Evolutionary conservation across 2,329 filamentous ascomycete species (phyloP).

Genomic region (Hymenoscyphus albidus): DNA sequence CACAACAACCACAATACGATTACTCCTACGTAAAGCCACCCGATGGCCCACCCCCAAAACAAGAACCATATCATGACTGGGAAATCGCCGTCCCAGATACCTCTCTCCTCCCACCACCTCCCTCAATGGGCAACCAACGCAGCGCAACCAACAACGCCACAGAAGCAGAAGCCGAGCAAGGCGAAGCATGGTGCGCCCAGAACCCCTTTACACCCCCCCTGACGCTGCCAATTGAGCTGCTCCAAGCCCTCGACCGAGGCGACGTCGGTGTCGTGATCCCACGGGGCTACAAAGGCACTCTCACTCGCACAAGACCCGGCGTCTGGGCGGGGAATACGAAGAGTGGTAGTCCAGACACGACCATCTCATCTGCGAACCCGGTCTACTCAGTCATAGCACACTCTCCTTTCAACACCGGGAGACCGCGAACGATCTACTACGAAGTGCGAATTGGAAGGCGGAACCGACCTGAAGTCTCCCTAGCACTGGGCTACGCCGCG

Average conservation of each 20-base stretch:
- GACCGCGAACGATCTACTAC: conserved; percentile 62
- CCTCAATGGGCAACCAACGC: conserved; percentile 59
- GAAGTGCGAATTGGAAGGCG: conserved; percentile 57
- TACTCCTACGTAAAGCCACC: conserved; percentile 12
- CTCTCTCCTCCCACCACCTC: conserved; percentile 67
- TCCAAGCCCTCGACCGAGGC: conserved; percentile 46
- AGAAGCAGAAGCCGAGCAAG: conserved; percentile 58
- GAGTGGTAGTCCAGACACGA: conserved; percentile 52
- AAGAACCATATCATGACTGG: conserved; percentile 60
- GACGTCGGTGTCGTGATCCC: conserved; percentile 55
- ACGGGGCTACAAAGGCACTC: conserved; percentile 43
- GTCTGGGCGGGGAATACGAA: conserved; percentile 47
- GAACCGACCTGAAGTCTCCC: conserved; percentile 40
- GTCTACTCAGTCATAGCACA: conserved; percentile 61
- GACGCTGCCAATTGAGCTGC: conserved; percentile 44
- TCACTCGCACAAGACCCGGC: conserved; percentile 46
- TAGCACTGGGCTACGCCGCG: conserved; percentile 68
- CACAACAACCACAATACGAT: conserved; percentile 9
- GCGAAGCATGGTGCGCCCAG: conserved; percentile 59
- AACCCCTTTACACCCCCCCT: conserved; percentile 57
- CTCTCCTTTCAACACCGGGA: conserved; percentile 46
- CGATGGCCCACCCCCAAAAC: conserved; percentile 34
- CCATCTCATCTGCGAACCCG: conserved; percentile 64
- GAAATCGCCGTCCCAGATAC: conserved; percentile 67
- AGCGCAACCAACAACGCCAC: conserved; percentile 69